Conservation (phyloP, 768 basidiomycete species). For the Mycena vitilis region DNA sequence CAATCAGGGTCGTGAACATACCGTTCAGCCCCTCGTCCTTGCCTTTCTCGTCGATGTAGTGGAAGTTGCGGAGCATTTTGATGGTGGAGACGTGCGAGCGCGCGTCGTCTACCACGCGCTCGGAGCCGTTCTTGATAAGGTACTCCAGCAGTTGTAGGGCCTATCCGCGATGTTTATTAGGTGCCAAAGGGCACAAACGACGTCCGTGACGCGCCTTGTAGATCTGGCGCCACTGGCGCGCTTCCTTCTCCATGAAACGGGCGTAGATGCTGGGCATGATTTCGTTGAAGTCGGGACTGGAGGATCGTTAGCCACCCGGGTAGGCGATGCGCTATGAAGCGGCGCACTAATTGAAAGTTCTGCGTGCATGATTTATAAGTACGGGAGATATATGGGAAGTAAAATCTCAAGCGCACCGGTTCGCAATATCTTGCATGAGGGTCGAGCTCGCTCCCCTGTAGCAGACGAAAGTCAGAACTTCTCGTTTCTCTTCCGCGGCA, state of each 20-base stretch:
- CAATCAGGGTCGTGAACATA: conserved; percentile 42
- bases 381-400: not conserved
- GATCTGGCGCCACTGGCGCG: conserved; percentile 97
- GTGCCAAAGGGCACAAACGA: not conserved
- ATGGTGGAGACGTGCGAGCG: conserved; percentile 93
- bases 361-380: conserved; percentile 42
- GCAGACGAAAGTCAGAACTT: conserved; percentile 22
- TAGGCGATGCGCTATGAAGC: conserved; percentile 3
- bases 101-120: conserved; percentile 97
- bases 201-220: conserved; percentile 76
- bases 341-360: conserved; percentile 96
- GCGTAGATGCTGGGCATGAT: conserved; percentile 98
- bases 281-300: conserved; percentile 97
- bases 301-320: conserved; percentile 3
- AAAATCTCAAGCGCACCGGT: conserved; percentile 68
- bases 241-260: conserved; percentile 98
- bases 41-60: conserved; percentile 98
- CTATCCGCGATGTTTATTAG: conserved; percentile 49
- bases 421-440: conserved; percentile 98
- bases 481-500: not conserved
- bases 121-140: conserved; percentile 95
- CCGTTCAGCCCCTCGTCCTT: conserved; percentile 99
- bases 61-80: conserved; percentile 98
- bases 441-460: conserved; percentile 96
- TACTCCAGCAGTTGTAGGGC: conserved; percentile 95